phyloP scores from a whole-genome alignment of 1,284 basidiomycete species.

The Golubevia pallescens region DNA sequence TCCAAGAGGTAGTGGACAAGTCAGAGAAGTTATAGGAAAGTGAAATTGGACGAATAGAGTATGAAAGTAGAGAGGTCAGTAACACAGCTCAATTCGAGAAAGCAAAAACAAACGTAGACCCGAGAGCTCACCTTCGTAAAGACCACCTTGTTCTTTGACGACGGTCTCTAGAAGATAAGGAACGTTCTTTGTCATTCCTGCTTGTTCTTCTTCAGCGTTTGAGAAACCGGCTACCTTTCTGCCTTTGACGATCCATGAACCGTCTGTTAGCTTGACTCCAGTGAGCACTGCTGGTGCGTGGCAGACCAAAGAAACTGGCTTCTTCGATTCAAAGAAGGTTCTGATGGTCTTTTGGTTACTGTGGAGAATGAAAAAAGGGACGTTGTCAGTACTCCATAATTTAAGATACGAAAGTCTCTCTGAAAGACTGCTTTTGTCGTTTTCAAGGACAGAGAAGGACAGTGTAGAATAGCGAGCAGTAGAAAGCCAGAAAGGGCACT shows the following conservation, averaged over 20 bases:
- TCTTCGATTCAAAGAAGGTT: constrained; percentile 38
- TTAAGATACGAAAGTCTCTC: background rate
- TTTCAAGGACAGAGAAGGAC: background rate
- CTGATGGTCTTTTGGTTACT: background rate
- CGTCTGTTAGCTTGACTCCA: constrained; percentile 42
- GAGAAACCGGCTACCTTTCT: constrained; percentile 74
- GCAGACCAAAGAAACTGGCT: constrained; percentile 43
- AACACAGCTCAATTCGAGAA: no score
- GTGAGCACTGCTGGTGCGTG: constrained; percentile 45
- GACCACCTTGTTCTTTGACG: constrained; percentile 72
- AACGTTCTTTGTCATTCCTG: constrained; percentile 66
- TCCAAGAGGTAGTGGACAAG: background rate
- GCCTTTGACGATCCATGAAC: constrained; percentile 68
- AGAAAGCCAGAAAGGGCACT: constrained; percentile 69
- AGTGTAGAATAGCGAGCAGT: background rate
- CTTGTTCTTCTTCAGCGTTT: constrained; percentile 73
- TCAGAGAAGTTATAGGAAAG: background rate
- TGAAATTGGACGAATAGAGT: background rate
- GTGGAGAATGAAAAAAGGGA: background rate
- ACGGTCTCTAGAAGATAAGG: constrained; percentile 76
- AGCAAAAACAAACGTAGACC: background rate
- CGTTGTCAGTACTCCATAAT: background rate
- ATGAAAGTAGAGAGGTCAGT: background rate
- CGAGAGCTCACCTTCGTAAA: constrained; percentile 66
- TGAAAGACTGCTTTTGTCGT: background rate